phyloP scores from a whole-genome alignment of 768 basidiomycete species.

The Pisolithus tinctorius region DNA sequence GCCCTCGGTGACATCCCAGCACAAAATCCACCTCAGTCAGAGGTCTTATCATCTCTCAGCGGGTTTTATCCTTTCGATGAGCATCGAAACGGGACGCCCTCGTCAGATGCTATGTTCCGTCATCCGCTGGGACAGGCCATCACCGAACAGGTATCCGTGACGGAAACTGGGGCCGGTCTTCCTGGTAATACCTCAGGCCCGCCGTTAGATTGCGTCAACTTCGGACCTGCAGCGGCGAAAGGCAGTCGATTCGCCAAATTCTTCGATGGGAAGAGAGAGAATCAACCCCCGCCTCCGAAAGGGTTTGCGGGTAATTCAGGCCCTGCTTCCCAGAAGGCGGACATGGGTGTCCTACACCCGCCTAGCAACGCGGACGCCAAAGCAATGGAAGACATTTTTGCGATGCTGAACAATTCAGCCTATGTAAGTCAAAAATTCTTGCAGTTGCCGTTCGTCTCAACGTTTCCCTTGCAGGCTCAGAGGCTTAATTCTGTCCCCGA shows the following conservation, averaged over 20 bases:
- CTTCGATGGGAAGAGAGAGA: slow-evolving; percentile 70
- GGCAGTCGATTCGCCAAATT: slow-evolving; percentile 86
- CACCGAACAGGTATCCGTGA: slow-evolving; percentile 13
- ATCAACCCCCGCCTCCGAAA: slow-evolving; percentile 28
- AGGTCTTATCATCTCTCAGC: slow-evolving; percentile 12
- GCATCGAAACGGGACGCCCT: slow-evolving; percentile 14
- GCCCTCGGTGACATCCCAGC: slow-evolving; percentile 12
- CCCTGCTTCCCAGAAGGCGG: slow-evolving; percentile 40
- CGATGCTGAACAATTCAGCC: slow-evolving; percentile 70
- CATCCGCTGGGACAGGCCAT: slow-evolving; percentile 7
- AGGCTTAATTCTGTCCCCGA: slow-evolving; percentile 20
- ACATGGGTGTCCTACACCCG: slow-evolving; percentile 29
- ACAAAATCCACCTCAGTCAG: slow-evolving; percentile 7
- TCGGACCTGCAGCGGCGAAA: slow-evolving; percentile 48
- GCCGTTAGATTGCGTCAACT: slow-evolving; percentile 27
- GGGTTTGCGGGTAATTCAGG: slow-evolving; percentile 32
- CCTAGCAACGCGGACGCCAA: slow-evolving; percentile 43
- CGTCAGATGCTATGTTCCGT: slow-evolving; percentile 17
- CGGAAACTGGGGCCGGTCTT: slow-evolving; percentile 15
- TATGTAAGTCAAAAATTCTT: slow-evolving; percentile 44
- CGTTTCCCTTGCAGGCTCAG: slow-evolving; percentile 17
- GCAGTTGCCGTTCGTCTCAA: slow-evolving; percentile 2
- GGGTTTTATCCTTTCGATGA: slow-evolving; percentile 59
- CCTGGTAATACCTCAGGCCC: slow-evolving; percentile 9
- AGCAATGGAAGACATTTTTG: slow-evolving; percentile 74